phyloP scores from a whole-genome alignment of 306 rosid genomes.

The Sophora flavescens region DNA sequence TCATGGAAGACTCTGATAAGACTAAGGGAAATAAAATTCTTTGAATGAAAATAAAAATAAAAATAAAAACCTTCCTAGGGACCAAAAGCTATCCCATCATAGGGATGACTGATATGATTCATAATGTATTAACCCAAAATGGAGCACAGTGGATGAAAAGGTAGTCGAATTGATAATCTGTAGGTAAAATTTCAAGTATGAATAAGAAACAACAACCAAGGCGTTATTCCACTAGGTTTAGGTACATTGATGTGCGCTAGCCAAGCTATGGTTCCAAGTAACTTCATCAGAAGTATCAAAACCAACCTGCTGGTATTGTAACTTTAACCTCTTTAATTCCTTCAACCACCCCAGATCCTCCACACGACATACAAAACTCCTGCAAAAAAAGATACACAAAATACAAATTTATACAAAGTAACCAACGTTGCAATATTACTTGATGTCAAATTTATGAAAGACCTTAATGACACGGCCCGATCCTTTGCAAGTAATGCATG shows the following conservation, averaged over 20 bases:
- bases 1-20: slow-evolving; percentile 38
- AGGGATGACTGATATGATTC: background rate
- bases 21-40: background rate
- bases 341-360: slow-evolving; percentile 88
- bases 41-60: slow-evolving; percentile 1
- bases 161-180: slow-evolving; percentile 6
- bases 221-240: slow-evolving; percentile 17
- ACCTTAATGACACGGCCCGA: slow-evolving; percentile 83
- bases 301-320: slow-evolving; percentile 94
- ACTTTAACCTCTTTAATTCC: slow-evolving; percentile 85
- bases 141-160: slow-evolving; percentile 28
- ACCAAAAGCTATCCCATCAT: slow-evolving; percentile 7
- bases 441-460: slow-evolving; percentile 35
- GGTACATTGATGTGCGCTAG: slow-evolving; percentile 26
- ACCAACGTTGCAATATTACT: slow-evolving; percentile 32
- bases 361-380: slow-evolving; percentile 76
- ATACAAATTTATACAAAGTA: slow-evolving; percentile 33
- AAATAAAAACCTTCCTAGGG: slow-evolving; percentile 30
- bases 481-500: slow-evolving; percentile 90
- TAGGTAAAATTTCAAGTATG: slow-evolving; percentile 31
- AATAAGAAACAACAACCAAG: slow-evolving; percentile 31
- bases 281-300: slow-evolving; percentile 40
- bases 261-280: slow-evolving; percentile 36
- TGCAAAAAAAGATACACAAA: slow-evolving; percentile 53
- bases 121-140: slow-evolving; percentile 18